Evolutionary conservation across 1,284 basidiomycete species (phyloP), one percentile per base, ranked within the genome.

Genomic region (Amylostereum areolatum): DNA sequence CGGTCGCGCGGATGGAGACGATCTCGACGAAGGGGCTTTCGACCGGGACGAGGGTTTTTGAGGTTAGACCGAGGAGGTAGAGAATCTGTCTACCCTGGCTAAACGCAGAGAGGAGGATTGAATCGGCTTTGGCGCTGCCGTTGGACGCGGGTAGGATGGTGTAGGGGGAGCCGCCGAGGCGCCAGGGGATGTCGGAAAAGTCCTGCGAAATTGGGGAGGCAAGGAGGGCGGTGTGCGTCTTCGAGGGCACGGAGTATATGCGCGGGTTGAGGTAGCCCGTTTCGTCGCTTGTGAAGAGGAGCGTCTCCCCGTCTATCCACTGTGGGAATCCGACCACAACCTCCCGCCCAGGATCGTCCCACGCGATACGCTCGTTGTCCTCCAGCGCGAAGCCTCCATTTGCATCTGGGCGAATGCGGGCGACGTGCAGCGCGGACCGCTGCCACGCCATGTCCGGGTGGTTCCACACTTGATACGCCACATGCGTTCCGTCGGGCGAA

Each of bases 371-470:
- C 5, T 51, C 60, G 8, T 50, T 49, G 48, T 72, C 69, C 9
- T 57, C 58, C 36, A 78, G 27, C 0, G 52, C 54, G 29, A 75
- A 60, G 9, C 70, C 36, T 2, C 55, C 53, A 3, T 51, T 52
- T 11, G 59, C 57, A 27, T 58, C 46, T 9, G 51, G 47, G 8
- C 36, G 24, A 32, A 77, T 59, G 28, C 74, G 66, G 0, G 77
- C 83, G 27, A 85, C 63, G 56, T 75, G 70, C 35, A 91, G 67
- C 57, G 83, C 69, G 0, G 78, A 74, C 18, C 81, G 83, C 57
- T 89, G 81, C 83, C 86, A 92, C 24, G 89, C 87, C 89, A 92
- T 91, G 58, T 88, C 80, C 0, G 89, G 89, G 54, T 84, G 82
- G 53, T 66, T 70, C 89, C 88, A 92, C 52, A 85, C 74, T 43